Evolutionary conservation across 306 rosid genomes (phyloP), one percentile per base, ranked within the genome.

Genomic region (Phaseolus lunatus): DNA sequence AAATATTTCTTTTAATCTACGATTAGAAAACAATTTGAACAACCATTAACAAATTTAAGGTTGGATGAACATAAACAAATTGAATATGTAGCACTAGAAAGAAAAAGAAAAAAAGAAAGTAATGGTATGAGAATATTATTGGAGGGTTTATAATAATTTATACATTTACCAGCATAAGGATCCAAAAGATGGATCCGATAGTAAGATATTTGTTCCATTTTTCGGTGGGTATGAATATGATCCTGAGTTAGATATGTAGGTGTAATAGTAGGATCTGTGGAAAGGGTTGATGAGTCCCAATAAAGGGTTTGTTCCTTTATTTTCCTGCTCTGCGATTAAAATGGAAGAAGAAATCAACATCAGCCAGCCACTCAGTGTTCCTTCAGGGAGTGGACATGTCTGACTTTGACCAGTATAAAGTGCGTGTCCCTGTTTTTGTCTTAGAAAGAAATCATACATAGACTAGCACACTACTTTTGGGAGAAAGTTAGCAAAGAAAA

Each of bases 201-300:
- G 1, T 18, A 50, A 7, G 23, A 23, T 23, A 15, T 23, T 31
- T 1, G 7, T 31, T 22, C 13, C 7, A 23, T 4, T 9, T 56
- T 57, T 12, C n/a, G 49, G 15, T 4, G 10, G 24, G 23, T 9
- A 19, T 22, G 29, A 56, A 54, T 14, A 57, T 80, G 37, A 82
- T 80, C 10, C 13, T 10, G 39, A 26, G 19, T 10, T n/a, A 8
- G 80, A 83, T 72, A 80, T 47, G 59, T 49, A 49, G 59, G 59
- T 9, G 29, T 4, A 11, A 1, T 10, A 4, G 81, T 70, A 78
- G 72, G 50, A 70, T 29, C 18, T 20, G 71, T 23, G 49, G 57
- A 57, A 71, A 80, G 73, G 85, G 65, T 83, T 88, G 22, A 84
- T 84, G 97, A 88, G 90, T 92, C 84, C 95, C 93, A 81, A 87